Evolutionary conservation across 2,329 filamentous ascomycete genomes (phyloP).

Genomic region (Cephalotrichum gorgonifer): DNA sequence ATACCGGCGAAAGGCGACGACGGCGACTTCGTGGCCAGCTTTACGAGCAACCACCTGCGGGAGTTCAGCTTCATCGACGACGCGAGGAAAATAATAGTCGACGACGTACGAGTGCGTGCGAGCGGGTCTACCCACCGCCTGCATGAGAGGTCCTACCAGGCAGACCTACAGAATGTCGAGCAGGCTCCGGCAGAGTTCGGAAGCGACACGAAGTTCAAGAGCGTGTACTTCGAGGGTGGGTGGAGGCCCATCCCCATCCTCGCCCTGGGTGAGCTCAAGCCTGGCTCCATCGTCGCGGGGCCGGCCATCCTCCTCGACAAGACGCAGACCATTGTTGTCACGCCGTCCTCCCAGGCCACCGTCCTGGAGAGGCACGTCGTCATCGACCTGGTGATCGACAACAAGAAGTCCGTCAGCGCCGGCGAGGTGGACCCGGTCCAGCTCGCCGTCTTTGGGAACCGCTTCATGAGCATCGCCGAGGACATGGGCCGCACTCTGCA

Average conservation of each 20-base stretch:
- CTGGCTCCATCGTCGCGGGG: constrained; percentile 23
- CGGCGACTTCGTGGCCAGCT: constrained; percentile 55
- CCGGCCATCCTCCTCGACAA: constrained; percentile 64
- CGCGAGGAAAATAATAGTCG: constrained; percentile 25
- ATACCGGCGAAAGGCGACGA: constrained; percentile 12
- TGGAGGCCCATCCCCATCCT: constrained; percentile 15
- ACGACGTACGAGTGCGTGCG: constrained; percentile 28
- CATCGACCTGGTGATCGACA: not conserved
- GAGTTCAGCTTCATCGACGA: constrained; percentile 61
- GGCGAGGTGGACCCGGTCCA: constrained; percentile 29
- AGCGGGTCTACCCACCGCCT: constrained; percentile 15
- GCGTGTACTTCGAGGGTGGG: constrained; percentile 14
- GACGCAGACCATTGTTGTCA: constrained; percentile 66
- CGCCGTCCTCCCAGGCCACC: constrained; percentile 23
- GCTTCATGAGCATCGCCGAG: constrained; percentile 78
- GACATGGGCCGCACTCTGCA: constrained; percentile 75
- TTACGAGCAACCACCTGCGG: constrained; percentile 59
- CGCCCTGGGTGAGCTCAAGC: constrained; percentile 8
- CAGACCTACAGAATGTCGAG: constrained; percentile 6
- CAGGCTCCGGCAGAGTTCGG: not conserved
- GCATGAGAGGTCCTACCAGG: constrained; percentile 9
- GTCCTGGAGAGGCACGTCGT: constrained; percentile 13
- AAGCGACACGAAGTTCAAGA: constrained; percentile 7
- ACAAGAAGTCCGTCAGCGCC: not conserved
- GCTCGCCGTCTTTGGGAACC: constrained; percentile 66